Percentiles rank a stretch among this genome's conserved stretches.
Evolutionary conservation across 305 asterid genomes (phyloP).

Genomic region (Fraxinus baroniana): DNA sequence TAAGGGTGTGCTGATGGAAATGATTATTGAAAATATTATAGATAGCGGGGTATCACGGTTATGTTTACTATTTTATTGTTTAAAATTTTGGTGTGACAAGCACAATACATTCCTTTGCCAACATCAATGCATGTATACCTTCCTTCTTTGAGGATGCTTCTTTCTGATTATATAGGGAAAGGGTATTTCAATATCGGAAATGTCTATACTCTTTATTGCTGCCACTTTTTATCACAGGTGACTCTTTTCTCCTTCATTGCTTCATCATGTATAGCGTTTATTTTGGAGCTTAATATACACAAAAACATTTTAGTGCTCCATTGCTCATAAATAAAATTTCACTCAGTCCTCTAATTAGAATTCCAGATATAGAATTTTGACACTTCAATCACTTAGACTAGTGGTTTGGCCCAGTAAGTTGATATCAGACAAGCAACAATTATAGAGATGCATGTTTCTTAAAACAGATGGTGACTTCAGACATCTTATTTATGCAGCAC

Average conservation of each 20-base stretch:
- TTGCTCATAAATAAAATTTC: background rate
- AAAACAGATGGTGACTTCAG: background rate
- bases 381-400: background rate
- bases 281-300: background rate
- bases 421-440: background rate
- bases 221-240: background rate
- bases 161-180: background rate
- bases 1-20: background rate
- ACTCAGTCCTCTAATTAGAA: background rate
- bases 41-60: background rate
- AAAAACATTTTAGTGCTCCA: background rate
- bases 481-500: background rate
- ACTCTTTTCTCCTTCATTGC: background rate
- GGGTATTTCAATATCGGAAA: background rate
- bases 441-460: background rate
- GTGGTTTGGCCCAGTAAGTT: background rate
- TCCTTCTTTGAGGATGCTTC: background rate
- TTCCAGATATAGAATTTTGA: background rate
- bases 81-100: background rate
- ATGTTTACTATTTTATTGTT: background rate
- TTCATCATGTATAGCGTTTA: background rate
- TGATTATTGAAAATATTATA: background rate
- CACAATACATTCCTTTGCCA: background rate
- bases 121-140: background rate
- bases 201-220: background rate